These are phyloP conservation scores for Manihot esculenta DNA, from an alignment of 441 rosid genomes.

Conservation along the genomic window DNA sequence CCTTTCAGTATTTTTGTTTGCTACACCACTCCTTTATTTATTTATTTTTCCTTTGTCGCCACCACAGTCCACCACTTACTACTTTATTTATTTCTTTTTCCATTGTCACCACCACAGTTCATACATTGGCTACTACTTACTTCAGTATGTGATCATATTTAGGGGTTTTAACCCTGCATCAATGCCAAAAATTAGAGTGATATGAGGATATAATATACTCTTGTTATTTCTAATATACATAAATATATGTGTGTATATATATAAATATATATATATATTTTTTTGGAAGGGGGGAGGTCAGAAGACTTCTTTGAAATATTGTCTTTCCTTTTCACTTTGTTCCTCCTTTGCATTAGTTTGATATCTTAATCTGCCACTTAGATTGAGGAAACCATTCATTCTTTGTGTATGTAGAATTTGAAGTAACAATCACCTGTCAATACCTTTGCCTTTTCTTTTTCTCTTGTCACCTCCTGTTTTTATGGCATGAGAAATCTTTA, in stretches of 20 bases:
- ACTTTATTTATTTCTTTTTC: no score
- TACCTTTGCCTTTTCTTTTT: background rate
- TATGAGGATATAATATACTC: background rate
- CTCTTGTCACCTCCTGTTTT: background rate
- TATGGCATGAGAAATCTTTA: background rate
- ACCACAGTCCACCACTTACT: no score
- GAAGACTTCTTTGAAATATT: background rate
- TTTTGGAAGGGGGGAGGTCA: background rate
- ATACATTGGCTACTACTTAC: background rate
- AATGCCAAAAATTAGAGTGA: background rate
- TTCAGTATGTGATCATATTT: background rate
- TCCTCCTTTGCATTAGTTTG: background rate
- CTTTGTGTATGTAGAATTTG: background rate
- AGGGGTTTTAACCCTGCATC: constrained; percentile 3
- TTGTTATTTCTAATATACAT: no score
- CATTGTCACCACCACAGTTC: background rate
- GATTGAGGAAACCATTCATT: background rate
- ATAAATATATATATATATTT: no score
- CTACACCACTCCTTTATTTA: background rate
- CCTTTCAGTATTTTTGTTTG: background rate
- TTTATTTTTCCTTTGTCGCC: no score
- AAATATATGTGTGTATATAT: no score
- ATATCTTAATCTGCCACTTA: background rate
- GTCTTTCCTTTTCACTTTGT: constrained; percentile 1
- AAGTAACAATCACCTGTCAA: constrained; percentile 5